phyloP scores from a whole-genome alignment of 2,329 filamentous ascomycete species.

The Fusarium sp. region DNA sequence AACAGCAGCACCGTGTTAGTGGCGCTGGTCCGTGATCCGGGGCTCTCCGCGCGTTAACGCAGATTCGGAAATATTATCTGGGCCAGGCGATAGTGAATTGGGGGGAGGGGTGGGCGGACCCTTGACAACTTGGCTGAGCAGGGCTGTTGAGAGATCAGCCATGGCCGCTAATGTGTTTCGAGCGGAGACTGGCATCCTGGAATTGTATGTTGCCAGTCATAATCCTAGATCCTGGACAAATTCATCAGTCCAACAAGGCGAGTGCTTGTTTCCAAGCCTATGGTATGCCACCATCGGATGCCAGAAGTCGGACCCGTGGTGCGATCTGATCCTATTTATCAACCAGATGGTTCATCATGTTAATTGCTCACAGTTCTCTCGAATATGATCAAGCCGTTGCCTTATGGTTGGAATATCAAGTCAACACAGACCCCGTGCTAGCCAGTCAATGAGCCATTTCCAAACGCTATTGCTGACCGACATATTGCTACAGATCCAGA shows the following conservation, averaged over 20 bases:
- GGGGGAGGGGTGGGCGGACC: conserved; percentile 52
- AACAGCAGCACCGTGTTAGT: conserved; percentile 50
- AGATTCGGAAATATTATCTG: conserved; percentile 63
- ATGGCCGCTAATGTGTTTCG: conserved; percentile 57
- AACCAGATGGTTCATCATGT: conserved; percentile 8
- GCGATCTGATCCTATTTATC: conserved; percentile 21
- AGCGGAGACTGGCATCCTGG: conserved; percentile 52
- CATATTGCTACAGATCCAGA: conserved; percentile 29
- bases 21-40: conserved; percentile 54
- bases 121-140: conserved; percentile 52
- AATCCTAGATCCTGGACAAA: conserved; percentile 43
- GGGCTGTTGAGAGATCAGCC: conserved; percentile 55
- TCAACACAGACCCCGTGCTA: not conserved
- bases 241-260: conserved; percentile 32
- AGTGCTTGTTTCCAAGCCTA: conserved; percentile 42
- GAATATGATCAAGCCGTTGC: not conserved
- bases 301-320: conserved; percentile 36
- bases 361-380: conserved; percentile 4
- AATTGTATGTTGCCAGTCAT: conserved; percentile 41
- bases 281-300: conserved; percentile 27
- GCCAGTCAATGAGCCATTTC: conserved; percentile 16
- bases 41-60: conserved; percentile 59
- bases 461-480: conserved; percentile 17
- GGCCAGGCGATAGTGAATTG: conserved; percentile 54
- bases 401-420: not conserved